Conservation (phyloP, 2,329 filamentous ascomycete species). For the Botrytis cinerea region DNA sequence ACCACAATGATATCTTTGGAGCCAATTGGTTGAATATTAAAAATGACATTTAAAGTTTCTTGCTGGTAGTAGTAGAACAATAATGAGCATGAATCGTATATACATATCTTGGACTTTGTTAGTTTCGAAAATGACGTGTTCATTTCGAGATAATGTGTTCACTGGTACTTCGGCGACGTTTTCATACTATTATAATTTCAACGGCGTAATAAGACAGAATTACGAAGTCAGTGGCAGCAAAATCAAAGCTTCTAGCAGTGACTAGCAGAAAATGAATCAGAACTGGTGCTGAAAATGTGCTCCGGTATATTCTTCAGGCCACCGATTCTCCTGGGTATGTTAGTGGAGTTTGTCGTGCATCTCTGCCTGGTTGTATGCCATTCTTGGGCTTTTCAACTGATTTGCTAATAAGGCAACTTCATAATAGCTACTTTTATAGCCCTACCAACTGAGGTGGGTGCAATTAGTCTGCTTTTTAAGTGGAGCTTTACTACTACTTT, state of each 20-base stretch:
- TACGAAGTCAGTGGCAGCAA: not conserved
- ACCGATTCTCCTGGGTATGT: no score
- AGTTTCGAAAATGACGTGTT: not conserved
- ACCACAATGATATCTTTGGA: not conserved
- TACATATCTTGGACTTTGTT: no score
- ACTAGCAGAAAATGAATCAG: no score
- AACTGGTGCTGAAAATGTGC: not conserved
- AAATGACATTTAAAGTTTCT: rapidly evolving
- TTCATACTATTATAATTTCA: not conserved
- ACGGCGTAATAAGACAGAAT: not conserved
- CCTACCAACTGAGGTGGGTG: not conserved
- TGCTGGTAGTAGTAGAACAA: not conserved
- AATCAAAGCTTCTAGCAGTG: not conserved
- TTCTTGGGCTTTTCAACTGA: not conserved
- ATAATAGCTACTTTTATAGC: not conserved
- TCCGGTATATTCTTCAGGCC: not conserved
- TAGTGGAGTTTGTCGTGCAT: not conserved
- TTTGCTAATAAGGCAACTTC: not conserved
- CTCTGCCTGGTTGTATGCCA: rapidly evolving
- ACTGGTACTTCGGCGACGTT: not conserved
- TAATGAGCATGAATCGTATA: not conserved
- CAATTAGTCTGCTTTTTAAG: rapidly evolving
- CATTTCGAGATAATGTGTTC: not conserved
- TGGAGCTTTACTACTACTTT: not conserved
- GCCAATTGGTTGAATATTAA: not conserved